Conservation (phyloP, 768 basidiomycete species). For the Tulasnella sp. region DNA sequence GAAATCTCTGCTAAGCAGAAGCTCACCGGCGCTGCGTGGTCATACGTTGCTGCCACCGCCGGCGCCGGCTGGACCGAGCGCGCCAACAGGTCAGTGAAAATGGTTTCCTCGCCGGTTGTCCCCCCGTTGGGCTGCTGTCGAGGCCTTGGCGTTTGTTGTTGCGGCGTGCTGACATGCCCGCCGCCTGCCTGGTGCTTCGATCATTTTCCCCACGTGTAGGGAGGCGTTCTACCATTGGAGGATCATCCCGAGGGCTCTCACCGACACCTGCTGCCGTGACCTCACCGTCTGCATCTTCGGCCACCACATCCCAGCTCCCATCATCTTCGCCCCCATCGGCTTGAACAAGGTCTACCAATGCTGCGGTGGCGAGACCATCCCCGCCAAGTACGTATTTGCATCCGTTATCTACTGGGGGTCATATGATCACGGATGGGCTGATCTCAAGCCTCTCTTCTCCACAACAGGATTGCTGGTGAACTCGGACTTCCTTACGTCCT, state of each 20-base stretch:
- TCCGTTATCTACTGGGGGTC: conserved; percentile 37
- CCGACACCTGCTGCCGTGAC: conserved; percentile 58
- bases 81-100: conserved; percentile 53
- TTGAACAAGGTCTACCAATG: conserved; percentile 38
- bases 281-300: conserved; percentile 69
- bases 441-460: conserved; percentile 39
- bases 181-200: conserved; percentile 18
- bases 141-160: conserved; percentile 4
- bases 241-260: conserved; percentile 82
- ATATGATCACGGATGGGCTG: too few relatives aligned
- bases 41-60: conserved; percentile 78
- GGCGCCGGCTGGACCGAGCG: conserved; percentile 69
- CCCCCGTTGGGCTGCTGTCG: background rate
- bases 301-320: conserved; percentile 60
- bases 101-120: background rate
- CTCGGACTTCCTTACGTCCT: conserved; percentile 71
- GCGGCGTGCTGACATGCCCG: conserved; percentile 12
- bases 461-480: conserved; percentile 64
- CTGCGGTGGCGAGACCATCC: conserved; percentile 39
- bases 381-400: conserved; percentile 37
- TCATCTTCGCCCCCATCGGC: conserved; percentile 63
- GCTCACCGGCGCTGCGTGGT: conserved; percentile 52
- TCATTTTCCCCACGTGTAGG: conserved; percentile 34
- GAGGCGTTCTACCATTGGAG: conserved; percentile 66
- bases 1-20: conserved; percentile 35